Evolutionary conservation across 1,139 yeast species (phyloP).

Genomic region (Sugiyamaella xylanicola): DNA sequence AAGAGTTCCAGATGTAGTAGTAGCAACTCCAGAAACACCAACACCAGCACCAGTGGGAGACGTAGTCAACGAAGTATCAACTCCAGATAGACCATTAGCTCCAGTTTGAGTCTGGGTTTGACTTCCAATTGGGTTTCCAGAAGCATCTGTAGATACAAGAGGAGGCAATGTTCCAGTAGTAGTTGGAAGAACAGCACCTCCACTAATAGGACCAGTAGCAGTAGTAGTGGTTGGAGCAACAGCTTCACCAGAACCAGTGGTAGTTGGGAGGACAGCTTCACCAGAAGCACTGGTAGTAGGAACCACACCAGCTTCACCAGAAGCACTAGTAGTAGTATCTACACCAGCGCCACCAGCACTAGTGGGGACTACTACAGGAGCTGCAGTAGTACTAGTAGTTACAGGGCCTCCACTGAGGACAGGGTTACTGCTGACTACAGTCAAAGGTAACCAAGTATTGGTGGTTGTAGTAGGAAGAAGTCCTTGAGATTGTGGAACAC

Average conservation of each 20-base stretch:
- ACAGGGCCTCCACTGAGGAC: conserved; percentile 1
- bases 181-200: not conserved
- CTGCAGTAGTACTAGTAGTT: conserved; percentile 1
- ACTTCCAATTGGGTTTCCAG: not conserved
- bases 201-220: not conserved
- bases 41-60: conserved; percentile 14
- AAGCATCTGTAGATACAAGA: not conserved
- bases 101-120: not conserved
- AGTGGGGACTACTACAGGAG: conserved; percentile 1
- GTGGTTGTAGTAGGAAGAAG: conserved; percentile 12
- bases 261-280: not conserved
- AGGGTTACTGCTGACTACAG: conserved; percentile 2
- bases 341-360: not conserved
- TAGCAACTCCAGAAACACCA: conserved; percentile 19
- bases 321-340: not conserved
- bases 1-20: conserved; percentile 20
- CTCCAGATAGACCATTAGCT: not conserved
- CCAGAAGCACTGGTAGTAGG: not conserved
- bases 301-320: not conserved
- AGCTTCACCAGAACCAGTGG: not conserved
- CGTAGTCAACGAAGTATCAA: conserved; percentile 4
- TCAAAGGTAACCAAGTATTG: conserved; percentile 10
- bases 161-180: conserved; percentile 13
- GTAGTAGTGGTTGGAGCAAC: not conserved
- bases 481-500: not conserved